These are phyloP conservation scores for Jaltomata sinuosa DNA, from an alignment of 257 asterid genomes.

Conservation along the genomic window DNA sequence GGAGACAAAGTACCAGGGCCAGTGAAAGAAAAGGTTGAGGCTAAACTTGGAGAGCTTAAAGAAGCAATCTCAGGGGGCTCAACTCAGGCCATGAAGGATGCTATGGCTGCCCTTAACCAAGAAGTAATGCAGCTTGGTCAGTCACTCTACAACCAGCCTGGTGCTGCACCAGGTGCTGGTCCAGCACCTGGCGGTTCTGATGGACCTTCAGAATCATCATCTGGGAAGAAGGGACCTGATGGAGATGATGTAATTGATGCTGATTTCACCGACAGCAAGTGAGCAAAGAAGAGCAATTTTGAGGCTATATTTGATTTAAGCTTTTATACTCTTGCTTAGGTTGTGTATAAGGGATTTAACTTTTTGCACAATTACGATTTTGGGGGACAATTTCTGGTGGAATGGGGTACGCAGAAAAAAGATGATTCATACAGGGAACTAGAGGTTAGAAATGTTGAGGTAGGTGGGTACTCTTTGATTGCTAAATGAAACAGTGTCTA, in stretches of 20 bases:
- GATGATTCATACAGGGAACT: neutral
- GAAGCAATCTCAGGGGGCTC: conserved; percentile 74
- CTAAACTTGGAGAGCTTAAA: conserved; percentile 85
- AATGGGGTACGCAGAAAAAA: neutral
- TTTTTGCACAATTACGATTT: neutral
- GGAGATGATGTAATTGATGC: conserved; percentile 98
- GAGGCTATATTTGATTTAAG: neutral
- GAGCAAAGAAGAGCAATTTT: neutral
- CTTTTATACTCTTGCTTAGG: neutral
- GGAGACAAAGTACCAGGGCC: conserved; percentile 91
- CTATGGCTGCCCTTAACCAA: conserved; percentile 83
- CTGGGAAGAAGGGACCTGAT: conserved; percentile 72
- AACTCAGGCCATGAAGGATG: conserved; percentile 84
- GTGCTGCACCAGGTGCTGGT: conserved; percentile 59
- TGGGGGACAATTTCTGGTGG: neutral
- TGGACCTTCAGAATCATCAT: conserved; percentile 48
- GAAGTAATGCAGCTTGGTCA: conserved; percentile 99
- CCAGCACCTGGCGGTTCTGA: conserved; percentile 53
- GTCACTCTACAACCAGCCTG: conserved; percentile 85
- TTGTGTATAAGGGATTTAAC: neutral
- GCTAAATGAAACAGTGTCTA: neutral
- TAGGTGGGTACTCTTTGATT: neutral
- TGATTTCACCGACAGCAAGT: conserved; percentile 91
- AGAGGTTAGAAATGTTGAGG: neutral
- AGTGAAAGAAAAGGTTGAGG: conserved; percentile 88